phyloP scores from a whole-genome alignment of 1,139 yeast species.

The Pichia cactophila region DNA sequence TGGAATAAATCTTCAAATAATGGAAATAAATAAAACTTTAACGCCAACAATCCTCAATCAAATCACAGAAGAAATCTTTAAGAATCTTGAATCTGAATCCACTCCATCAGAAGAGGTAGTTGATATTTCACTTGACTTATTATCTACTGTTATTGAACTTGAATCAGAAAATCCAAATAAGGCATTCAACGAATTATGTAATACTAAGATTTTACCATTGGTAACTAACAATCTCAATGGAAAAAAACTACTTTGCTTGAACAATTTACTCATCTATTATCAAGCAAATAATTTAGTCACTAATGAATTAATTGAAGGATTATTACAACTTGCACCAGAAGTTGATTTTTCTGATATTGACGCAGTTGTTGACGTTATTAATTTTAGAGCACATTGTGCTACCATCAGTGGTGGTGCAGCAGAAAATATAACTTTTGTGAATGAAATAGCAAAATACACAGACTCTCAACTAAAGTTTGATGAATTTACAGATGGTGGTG shows the following conservation, averaged over 20 bases:
- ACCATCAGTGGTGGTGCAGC: slow-evolving; percentile 3
- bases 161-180: slow-evolving; percentile 24
- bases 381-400: slow-evolving; percentile 14
- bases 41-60: slow-evolving; percentile 16
- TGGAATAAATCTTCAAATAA: slow-evolving; percentile 55
- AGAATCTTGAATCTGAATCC: slow-evolving; percentile 13
- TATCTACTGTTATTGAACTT: slow-evolving; percentile 69
- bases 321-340: slow-evolving; percentile 10
- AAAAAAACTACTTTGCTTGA: slow-evolving; percentile 57
- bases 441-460: slow-evolving; percentile 9
- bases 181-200: slow-evolving; percentile 13
- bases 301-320: slow-evolving; percentile 9
- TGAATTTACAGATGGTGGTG: slow-evolving; percentile 7
- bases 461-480: slow-evolving; percentile 2
- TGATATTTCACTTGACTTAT: slow-evolving; percentile 65
- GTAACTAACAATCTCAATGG: slow-evolving; percentile 29
- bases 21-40: slow-evolving; percentile 36
- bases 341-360: slow-evolving; percentile 7
- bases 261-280: slow-evolving; percentile 58
- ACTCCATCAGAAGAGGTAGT: slow-evolving; percentile 52
- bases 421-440: slow-evolving; percentile 5
- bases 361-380: slow-evolving; percentile 19
- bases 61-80: slow-evolving; percentile 18
- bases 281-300: slow-evolving; percentile 19
- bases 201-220: slow-evolving; percentile 20